Conservation (phyloP, 208 protist species). For the Phytomonas sp. region DNA sequence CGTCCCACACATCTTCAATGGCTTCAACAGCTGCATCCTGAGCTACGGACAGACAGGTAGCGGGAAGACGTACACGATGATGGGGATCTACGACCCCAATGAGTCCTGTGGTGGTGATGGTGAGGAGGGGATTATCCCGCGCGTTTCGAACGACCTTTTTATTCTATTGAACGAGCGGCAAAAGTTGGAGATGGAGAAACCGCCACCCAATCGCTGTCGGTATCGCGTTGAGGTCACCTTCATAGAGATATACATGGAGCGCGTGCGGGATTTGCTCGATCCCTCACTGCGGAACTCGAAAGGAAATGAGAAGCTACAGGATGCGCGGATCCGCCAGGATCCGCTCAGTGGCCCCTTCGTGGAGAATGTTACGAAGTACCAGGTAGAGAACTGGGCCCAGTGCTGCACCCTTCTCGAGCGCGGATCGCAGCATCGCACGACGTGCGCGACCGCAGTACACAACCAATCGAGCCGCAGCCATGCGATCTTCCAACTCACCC, state of each 20-base stretch:
- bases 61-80: slow-evolving; percentile 91
- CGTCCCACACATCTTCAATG: slow-evolving; percentile 89
- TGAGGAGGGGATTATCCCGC: slow-evolving; percentile 87
- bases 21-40: slow-evolving; percentile 90
- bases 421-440: slow-evolving; percentile 88
- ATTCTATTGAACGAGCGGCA: slow-evolving; percentile 44
- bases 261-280: slow-evolving; percentile 93
- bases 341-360: slow-evolving; percentile 82
- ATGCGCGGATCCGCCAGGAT: slow-evolving; percentile 86
- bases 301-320: slow-evolving; percentile 72
- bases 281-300: slow-evolving; percentile 60
- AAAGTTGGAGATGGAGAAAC: slow-evolving; percentile 24
- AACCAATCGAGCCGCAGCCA: slow-evolving; percentile 87
- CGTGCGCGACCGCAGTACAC: slow-evolving; percentile 87
- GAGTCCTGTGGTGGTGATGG: slow-evolving; percentile 65
- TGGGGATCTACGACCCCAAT: slow-evolving; percentile 75
- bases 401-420: slow-evolving; percentile 83
- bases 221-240: slow-evolving; percentile 93
- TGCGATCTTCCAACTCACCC: slow-evolving; percentile 84
- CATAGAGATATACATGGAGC: slow-evolving; percentile 97
- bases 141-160: slow-evolving; percentile 88
- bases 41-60: slow-evolving; percentile 91
- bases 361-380: slow-evolving; percentile 86
- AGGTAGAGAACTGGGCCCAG: slow-evolving; percentile 81
- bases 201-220: slow-evolving; percentile 18